phyloP scores from a whole-genome alignment of 1,139 yeast genomes.

The Spencermartinsiella ligniputridi region DNA sequence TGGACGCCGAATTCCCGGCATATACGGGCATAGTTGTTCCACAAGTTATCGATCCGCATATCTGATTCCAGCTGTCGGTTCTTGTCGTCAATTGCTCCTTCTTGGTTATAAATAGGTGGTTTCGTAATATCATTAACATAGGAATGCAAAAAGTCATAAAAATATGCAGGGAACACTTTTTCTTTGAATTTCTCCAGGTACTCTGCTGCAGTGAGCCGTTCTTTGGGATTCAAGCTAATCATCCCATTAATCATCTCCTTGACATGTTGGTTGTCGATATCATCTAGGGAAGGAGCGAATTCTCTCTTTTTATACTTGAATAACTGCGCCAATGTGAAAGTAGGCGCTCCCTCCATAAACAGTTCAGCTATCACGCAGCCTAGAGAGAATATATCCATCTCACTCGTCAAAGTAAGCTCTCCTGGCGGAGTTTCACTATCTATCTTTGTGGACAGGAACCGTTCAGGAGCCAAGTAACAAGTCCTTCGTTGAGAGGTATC shows the following conservation, averaged over 20 bases:
- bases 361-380: constrained; percentile 94
- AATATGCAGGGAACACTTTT: constrained; percentile 62
- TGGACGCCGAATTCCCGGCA: constrained; percentile 45
- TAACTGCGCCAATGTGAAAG: constrained; percentile 80
- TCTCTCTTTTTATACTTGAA: constrained; percentile 76
- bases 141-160: constrained; percentile 65
- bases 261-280: constrained; percentile 48
- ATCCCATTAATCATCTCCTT: constrained; percentile 55
- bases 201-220: constrained; percentile 53
- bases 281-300: constrained; percentile 55
- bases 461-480: constrained; percentile 92
- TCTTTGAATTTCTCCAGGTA: constrained; percentile 48
- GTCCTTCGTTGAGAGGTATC: constrained; percentile 83
- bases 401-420: constrained; percentile 42
- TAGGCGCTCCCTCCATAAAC: constrained; percentile 78
- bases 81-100: constrained; percentile 28
- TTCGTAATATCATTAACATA: constrained; percentile 51
- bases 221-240: constrained; percentile 57
- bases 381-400: constrained; percentile 84
- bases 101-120: constrained; percentile 14
- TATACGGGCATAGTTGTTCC: constrained; percentile 52
- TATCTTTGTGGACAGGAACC: constrained; percentile 47
- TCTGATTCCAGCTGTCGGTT: constrained; percentile 47
- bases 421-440: constrained; percentile 21
- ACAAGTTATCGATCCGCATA: constrained; percentile 52